Conservation (phyloP, 192 early-diverging fungal genomes). For the Entomortierella beljakovae region DNA sequence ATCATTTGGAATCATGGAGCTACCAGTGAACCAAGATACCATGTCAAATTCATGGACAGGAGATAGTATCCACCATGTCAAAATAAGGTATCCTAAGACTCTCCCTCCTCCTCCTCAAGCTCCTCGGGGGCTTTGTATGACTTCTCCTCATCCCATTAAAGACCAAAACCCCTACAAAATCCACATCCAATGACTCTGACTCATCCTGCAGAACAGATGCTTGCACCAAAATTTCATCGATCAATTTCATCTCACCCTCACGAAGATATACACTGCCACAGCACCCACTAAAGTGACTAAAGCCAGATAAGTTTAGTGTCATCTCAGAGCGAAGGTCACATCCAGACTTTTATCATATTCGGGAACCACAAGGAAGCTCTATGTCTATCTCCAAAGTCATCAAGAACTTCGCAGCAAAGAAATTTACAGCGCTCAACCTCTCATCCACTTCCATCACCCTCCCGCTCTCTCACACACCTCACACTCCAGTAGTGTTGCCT, state of each 20-base stretch:
- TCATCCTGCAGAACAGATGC: neutral
- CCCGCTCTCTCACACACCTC: neutral
- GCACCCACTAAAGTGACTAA: neutral
- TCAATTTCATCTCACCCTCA: constrained; percentile 3
- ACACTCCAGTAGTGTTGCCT: neutral
- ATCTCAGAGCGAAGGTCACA: neutral
- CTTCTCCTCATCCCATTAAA: neutral
- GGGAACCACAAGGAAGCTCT: neutral
- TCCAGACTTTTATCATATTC: neutral
- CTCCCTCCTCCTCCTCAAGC: neutral
- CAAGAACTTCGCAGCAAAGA: neutral
- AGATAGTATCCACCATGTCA: too few relatives aligned
- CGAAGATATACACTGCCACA: neutral
- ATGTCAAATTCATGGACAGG: too few relatives aligned
- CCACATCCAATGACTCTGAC: neutral
- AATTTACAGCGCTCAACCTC: neutral
- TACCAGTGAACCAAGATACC: too few relatives aligned
- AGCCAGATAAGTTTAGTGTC: neutral
- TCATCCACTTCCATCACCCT: neutral
- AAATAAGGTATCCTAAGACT: constrained; percentile 1
- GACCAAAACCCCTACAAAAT: neutral
- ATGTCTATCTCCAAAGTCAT: neutral
- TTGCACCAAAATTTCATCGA: constrained; percentile 6
- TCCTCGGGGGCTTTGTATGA: too few relatives aligned
- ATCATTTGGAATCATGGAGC: too few relatives aligned